Conservation (phyloP, 192 early-diverging fungal species). For the Mortierella alpina region DNA sequence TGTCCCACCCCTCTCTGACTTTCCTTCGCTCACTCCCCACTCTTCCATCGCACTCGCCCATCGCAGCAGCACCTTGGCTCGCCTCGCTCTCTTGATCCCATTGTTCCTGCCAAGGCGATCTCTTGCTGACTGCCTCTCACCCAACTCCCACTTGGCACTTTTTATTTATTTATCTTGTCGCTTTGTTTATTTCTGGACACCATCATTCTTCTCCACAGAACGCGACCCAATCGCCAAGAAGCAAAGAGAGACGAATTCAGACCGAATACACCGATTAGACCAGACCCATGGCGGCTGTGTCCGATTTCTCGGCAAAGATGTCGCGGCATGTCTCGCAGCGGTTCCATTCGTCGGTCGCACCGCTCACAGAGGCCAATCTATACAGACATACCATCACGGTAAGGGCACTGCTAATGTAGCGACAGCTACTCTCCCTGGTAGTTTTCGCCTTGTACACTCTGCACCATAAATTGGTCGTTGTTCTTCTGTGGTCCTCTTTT, state of each 20-base stretch:
- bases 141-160: no score
- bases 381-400: constrained; percentile 46
- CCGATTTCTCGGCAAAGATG: constrained; percentile 45
- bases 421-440: no score
- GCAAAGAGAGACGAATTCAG: no score
- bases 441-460: no score
- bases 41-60: background rate
- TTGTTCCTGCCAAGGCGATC: no score
- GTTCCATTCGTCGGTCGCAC: constrained; percentile 5
- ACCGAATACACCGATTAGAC: no score
- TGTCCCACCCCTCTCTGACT: background rate
- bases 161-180: background rate
- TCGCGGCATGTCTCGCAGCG: constrained; percentile 26
- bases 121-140: no score
- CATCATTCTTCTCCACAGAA: background rate
- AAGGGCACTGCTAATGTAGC: background rate
- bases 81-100: no score
- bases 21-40: background rate
- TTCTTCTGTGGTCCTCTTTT: no score
- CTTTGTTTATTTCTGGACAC: background rate
- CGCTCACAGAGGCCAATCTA: constrained; percentile 42
- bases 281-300: constrained; percentile 22
- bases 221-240: no score
- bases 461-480: no score
- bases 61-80: no score